phyloP scores from a whole-genome alignment of 2,329 filamentous ascomycete genomes.

The Botrytis aclada region DNA sequence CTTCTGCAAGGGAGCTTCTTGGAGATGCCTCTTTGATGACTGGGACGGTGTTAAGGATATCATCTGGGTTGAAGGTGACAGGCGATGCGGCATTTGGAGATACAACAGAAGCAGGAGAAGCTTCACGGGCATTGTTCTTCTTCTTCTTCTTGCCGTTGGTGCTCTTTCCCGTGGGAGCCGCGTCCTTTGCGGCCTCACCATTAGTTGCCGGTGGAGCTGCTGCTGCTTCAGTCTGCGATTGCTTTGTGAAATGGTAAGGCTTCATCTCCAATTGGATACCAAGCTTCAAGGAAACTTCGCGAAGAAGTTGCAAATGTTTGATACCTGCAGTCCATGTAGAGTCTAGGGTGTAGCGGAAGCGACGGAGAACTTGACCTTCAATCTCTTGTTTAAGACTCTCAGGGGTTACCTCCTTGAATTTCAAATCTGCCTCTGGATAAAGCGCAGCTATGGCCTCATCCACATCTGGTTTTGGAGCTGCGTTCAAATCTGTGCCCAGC shows the following conservation, averaged over 20 bases:
- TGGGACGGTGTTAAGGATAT: conserved; percentile 90
- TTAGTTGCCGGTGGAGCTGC: conserved; percentile 37
- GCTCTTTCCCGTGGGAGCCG: conserved; percentile 32
- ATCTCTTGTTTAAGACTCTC: conserved; percentile 67
- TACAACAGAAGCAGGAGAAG: conserved; percentile 43
- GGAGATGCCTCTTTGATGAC: conserved; percentile 92
- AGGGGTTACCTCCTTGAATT: conserved; percentile 76
- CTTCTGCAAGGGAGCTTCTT: conserved; percentile 86
- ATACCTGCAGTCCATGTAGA: conserved; percentile 64
- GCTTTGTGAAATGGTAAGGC: conserved; percentile 63
- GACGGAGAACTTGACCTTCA: conserved; percentile 64
- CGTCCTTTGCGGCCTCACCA: conserved; percentile 45
- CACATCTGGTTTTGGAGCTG: conserved; percentile 73
- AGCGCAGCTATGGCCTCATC: conserved; percentile 71
- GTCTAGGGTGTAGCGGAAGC: conserved; percentile 74
- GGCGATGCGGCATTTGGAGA: conserved; percentile 46
- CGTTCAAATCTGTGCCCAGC: conserved; percentile 71
- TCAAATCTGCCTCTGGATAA: conserved; percentile 78
- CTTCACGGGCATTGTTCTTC: conserved; percentile 58
- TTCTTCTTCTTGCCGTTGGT: conserved; percentile 48
- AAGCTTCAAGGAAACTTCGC: conserved; percentile 84
- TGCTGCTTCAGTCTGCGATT: conserved; percentile 41
- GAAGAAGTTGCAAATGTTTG: conserved; percentile 78
- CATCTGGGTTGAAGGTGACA: conserved; percentile 74
- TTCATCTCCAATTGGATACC: conserved; percentile 84